Evolutionary conservation across 192 early-diverging fungal genomes (phyloP).

Genomic region (Coemansia sp.): DNA sequence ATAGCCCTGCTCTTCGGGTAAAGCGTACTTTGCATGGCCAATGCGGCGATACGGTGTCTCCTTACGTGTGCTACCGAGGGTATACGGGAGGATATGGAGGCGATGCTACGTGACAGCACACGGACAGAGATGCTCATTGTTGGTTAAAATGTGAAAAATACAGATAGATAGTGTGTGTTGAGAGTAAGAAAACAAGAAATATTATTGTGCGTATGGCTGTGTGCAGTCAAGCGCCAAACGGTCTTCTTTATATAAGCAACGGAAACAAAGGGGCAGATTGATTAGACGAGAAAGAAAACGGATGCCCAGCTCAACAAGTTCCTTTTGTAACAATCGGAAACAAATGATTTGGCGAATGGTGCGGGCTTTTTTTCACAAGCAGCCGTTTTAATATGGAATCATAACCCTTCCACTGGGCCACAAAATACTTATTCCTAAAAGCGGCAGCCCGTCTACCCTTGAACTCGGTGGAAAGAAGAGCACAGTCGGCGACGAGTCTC

Average conservation of each 20-base stretch:
- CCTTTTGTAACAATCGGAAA: neutral
- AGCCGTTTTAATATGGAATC: neutral
- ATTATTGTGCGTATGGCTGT: neutral
- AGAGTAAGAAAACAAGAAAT: neutral
- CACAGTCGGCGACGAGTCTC: no score
- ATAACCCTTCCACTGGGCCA: constrained; percentile 3
- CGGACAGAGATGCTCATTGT: constrained; percentile 32
- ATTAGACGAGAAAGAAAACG: neutral
- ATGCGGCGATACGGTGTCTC: no score
- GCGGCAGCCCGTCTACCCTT: neutral
- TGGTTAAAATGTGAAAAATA: constrained; percentile 2
- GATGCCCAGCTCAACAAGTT: neutral
- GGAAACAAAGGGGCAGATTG: neutral
- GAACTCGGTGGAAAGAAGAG: neutral
- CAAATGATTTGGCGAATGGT: neutral
- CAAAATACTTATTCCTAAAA: neutral
- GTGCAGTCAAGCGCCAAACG: neutral
- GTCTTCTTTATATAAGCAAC: neutral
- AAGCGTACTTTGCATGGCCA: no score
- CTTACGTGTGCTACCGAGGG: no score
- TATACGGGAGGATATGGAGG: constrained; percentile 10
- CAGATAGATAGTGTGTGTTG: neutral
- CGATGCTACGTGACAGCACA: constrained; percentile 22
- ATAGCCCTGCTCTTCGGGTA: no score
- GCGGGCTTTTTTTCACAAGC: constrained; percentile 1